Evolutionary conservation across 441 rosid genomes (phyloP), one percentile per base, ranked within the genome.

Genomic region (Codiaeum variegatum): DNA sequence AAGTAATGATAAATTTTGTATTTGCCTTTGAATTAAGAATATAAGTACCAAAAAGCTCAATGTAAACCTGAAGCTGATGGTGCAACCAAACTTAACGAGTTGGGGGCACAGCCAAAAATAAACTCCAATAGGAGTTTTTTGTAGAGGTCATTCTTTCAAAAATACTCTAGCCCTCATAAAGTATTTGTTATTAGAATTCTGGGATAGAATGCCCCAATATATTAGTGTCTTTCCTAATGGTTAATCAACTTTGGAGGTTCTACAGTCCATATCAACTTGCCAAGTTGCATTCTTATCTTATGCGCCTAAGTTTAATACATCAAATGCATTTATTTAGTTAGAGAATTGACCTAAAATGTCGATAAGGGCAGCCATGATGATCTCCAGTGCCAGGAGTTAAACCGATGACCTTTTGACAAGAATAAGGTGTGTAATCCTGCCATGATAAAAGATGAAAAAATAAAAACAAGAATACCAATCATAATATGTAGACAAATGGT

Each of bases 391-490:
- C 87, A 80, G 98, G 98, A 70, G 91, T 86, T 54, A 81, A 85
- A 49, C 86, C 84, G 66, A 93, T 91, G 72, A 89, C 80, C 77
- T 89, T 95, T 76, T 89, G 96, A 85, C 98, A 95, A 74, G 97
- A 89, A 84, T 87, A 93, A 75, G 99, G 97, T 42, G 92, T 89
- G 78, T 93, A 91, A 81, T 95, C 99, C 99, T 93, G 91, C 79
- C 83, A 77, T 67, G 69, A 73, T 36, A 40, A 9, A 40, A 40
- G 8, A 36, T 36, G 7, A 40, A 40, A 40, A 72, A 75, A 32
- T 36, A 60, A 2, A 51, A 28, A n/a, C 38, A 26, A 47, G n/a
- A 51, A 23, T n/a, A 46, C n/a, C 40, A n/a, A 60, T 62, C 28
- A 31, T 6, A 2, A 16, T 16, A 44, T n/a, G 5, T 31, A n/a